Base-by-base conservation (phyloP, 148 eudicot genomes). In the Rhododendron vialii region DNA sequence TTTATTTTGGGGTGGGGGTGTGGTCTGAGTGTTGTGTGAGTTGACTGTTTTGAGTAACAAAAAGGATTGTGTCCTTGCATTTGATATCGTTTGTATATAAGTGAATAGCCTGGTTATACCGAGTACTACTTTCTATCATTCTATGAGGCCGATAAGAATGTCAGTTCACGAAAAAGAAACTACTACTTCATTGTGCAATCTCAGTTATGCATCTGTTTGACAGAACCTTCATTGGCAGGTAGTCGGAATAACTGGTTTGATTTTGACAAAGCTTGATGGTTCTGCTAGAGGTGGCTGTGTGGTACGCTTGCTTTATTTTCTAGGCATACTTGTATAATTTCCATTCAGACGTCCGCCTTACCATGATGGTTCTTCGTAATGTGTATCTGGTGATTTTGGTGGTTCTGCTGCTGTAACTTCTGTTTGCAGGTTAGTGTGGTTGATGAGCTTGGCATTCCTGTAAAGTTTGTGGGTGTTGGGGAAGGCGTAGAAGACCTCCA, bases 261-360 rank as follows among this genome's bases (percentile, higher is more conserved):
- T 97, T 86, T 86, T 97, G 91, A 97, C 99, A 38, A 97, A 97
- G 92, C 98, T 97, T 18, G 99, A 97, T 89, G 98, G 99, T 83
- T 91, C 99, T 88, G 99, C 99, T 14, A 93, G 99, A 90, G 99
- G 99, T 79, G 99, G 99, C 83, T 97, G 98, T 89, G 98, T 97
- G 98, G 99, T 97, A 93, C 41, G 86, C 78, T 28, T 45, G 69
- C 82, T 14, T 36, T 48, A 77, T 81, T 81, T 67, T 35, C 28
- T 63, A 20, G 84, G 20, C 22, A 73, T 82, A 67, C 38, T 82
- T 65, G 79, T 53, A 63, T 63, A 26, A 47, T 11, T 86, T 73
- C 30, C 43, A n/a, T 77, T 57, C 45, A 57, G 43, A 8, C 2
- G 22, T 18, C 47, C 65, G 20, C 57, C 15, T 38, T 2, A 38